Conservation (phyloP, 2,329 filamentous ascomycete genomes). For the Tetracladium maxilliforme region DNA sequence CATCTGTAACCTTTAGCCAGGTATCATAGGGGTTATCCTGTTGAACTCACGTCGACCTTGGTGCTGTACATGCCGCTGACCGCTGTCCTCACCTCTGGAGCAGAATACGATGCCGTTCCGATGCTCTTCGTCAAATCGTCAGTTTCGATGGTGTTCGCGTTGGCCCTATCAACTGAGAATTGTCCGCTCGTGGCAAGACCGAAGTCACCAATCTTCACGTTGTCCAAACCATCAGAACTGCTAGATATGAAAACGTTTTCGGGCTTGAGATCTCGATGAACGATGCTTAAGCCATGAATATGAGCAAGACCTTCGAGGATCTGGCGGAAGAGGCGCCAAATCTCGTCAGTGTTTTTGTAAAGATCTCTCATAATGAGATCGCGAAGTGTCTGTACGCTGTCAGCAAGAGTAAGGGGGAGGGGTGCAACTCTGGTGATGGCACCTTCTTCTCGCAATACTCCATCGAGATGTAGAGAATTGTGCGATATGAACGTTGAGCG, state of each 20-base stretch:
- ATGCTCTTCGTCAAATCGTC: constrained; percentile 57
- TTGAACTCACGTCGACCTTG: constrained; percentile 68
- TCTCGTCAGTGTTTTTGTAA: constrained; percentile 58
- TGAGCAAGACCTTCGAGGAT: constrained; percentile 80
- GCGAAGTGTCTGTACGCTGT: constrained; percentile 54
- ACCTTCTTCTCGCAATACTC: constrained; percentile 96
- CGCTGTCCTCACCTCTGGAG: constrained; percentile 73
- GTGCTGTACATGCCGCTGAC: constrained; percentile 69
- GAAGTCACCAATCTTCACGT: constrained; percentile 94
- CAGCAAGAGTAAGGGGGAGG: background rate
- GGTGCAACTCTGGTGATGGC: constrained; percentile 40
- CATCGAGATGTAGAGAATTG: constrained; percentile 93
- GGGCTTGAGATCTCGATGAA: constrained; percentile 91
- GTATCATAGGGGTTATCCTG: too few relatives aligned
- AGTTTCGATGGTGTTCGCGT: constrained; percentile 8
- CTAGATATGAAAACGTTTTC: constrained; percentile 98
- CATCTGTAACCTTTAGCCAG: constrained; percentile 40
- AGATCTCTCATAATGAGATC: constrained; percentile 72
- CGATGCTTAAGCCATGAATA: constrained; percentile 81
- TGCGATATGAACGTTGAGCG: constrained; percentile 41
- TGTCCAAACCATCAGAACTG: constrained; percentile 74
- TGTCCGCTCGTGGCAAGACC: constrained; percentile 85
- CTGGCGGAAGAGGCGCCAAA: constrained; percentile 85
- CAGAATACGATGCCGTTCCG: constrained; percentile 79
- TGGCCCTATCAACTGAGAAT: constrained; percentile 43